These are phyloP conservation scores for Monosporozyma siamensis DNA, from an alignment of 805 yeast genomes.

Conservation along the genomic window DNA sequence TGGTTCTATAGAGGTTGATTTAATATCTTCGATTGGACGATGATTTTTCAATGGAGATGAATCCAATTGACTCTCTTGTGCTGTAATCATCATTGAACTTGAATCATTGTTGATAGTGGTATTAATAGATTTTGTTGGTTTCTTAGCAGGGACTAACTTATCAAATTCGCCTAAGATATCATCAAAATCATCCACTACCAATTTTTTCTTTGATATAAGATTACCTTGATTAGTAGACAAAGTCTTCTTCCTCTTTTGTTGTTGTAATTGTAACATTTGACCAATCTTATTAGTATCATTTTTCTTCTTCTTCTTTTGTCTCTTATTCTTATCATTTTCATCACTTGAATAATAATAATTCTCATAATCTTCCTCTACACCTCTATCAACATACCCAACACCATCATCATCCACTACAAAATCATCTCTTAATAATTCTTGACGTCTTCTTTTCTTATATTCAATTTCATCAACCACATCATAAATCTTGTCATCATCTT, in stretches of 20 bases:
- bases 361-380: slow-evolving; percentile 71
- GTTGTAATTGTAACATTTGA: slow-evolving; percentile 42
- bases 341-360: slow-evolving; percentile 51
- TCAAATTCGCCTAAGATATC: slow-evolving; percentile 54
- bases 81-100: neutral
- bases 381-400: slow-evolving; percentile 88
- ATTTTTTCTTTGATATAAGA: slow-evolving; percentile 14
- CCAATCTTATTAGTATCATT: slow-evolving; percentile 19
- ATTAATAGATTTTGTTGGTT: slow-evolving; percentile 4
- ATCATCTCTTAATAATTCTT: slow-evolving; percentile 78
- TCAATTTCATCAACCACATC: slow-evolving; percentile 82
- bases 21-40: neutral
- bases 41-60: slow-evolving; percentile 24
- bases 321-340: slow-evolving; percentile 23
- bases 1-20: neutral
- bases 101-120: neutral
- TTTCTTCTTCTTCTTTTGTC: slow-evolving; percentile 19
- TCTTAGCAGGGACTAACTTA: slow-evolving; percentile 11
- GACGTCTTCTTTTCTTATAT: slow-evolving; percentile 66
- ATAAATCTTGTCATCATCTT: slow-evolving; percentile 51
- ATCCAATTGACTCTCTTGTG: slow-evolving; percentile 10
- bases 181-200: slow-evolving; percentile 46
- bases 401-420: slow-evolving; percentile 93
- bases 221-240: slow-evolving; percentile 37
- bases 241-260: slow-evolving; percentile 11